Conservation (phyloP, 768 basidiomycete species). For the Rickenella mellea region DNA sequence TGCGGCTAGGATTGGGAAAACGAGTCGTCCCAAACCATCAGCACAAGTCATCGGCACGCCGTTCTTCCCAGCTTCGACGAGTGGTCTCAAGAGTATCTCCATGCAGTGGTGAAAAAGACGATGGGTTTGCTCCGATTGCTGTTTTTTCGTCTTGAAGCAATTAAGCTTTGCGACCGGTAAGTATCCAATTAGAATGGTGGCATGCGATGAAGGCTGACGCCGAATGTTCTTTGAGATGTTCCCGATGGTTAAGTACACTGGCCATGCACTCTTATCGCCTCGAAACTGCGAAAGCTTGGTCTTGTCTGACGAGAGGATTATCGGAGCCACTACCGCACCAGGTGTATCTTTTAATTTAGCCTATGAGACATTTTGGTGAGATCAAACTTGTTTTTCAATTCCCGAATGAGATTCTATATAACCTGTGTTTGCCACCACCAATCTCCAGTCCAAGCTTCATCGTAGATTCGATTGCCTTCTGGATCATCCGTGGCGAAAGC, state of each 20-base stretch:
- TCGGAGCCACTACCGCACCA: conserved; percentile 25
- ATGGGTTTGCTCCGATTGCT: conserved; percentile 11
- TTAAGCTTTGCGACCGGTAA: conserved; percentile 26
- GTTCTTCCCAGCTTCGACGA: conserved; percentile 18
- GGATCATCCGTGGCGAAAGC: background rate
- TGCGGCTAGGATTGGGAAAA: conserved; percentile 30
- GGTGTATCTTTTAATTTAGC: too few species aligned
- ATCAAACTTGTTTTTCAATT: too few species aligned
- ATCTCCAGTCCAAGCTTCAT: conserved; percentile 8
- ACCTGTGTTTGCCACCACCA: conserved; percentile 9
- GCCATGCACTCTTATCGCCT: conserved; percentile 33
- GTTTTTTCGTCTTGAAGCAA: conserved; percentile 14
- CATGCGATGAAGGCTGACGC: conserved; percentile 23
- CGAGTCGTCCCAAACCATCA: conserved; percentile 21
- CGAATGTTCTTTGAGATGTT: conserved; percentile 32
- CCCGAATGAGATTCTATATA: background rate
- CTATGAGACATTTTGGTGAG: too few species aligned
- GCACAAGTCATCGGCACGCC: conserved; percentile 27
- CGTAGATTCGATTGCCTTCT: background rate
- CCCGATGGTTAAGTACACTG: conserved; percentile 34
- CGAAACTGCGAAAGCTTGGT: conserved; percentile 27
- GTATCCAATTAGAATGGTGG: conserved; percentile 28
- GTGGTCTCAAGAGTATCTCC: conserved; percentile 20
- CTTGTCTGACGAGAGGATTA: conserved; percentile 39
- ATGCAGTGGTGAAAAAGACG: conserved; percentile 29